phyloP scores from a whole-genome alignment of 2,329 filamentous ascomycete genomes.

The Coniochaeta sp. region DNA sequence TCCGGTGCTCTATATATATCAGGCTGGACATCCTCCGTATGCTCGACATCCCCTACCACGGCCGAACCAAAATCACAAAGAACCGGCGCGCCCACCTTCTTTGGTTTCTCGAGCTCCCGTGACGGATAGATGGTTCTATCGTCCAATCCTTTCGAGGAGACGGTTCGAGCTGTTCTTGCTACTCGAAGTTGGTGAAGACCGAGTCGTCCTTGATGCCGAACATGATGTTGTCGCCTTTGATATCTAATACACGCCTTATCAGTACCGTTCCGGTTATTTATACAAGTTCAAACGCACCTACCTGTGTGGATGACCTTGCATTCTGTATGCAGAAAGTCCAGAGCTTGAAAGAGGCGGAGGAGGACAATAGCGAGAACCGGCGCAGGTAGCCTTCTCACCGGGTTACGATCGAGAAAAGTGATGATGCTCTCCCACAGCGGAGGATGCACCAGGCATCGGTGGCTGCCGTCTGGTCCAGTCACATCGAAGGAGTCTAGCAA shows the following conservation, averaged over 20 bases:
- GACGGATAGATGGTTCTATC: conserved; percentile 35
- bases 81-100: conserved; percentile 23
- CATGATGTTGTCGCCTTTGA: conserved; percentile 35
- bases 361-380: conserved; percentile 28
- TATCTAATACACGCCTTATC: conserved; percentile 38
- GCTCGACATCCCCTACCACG: conserved; percentile 24
- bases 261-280: conserved; percentile 26
- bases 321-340: conserved; percentile 39
- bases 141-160: conserved; percentile 31
- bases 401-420: conserved; percentile 31
- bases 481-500: conserved; percentile 31
- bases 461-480: conserved; percentile 24
- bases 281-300: conserved; percentile 14
- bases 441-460: conserved; percentile 29
- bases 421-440: conserved; percentile 35
- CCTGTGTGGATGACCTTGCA: conserved; percentile 38
- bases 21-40: conserved; percentile 30
- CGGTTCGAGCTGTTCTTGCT: conserved; percentile 29
- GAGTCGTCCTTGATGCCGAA: conserved; percentile 20
- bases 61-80: conserved; percentile 45
- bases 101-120: conserved; percentile 26
- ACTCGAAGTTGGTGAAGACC: conserved; percentile 25
- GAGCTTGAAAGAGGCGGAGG: conserved; percentile 29
- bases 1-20: conserved; percentile 34
- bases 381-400: conserved; percentile 24